Evolutionary conservation across 305 asterid species (phyloP), one percentile per base, ranked within the genome.

Genomic region (Solanum hybrid): DNA sequence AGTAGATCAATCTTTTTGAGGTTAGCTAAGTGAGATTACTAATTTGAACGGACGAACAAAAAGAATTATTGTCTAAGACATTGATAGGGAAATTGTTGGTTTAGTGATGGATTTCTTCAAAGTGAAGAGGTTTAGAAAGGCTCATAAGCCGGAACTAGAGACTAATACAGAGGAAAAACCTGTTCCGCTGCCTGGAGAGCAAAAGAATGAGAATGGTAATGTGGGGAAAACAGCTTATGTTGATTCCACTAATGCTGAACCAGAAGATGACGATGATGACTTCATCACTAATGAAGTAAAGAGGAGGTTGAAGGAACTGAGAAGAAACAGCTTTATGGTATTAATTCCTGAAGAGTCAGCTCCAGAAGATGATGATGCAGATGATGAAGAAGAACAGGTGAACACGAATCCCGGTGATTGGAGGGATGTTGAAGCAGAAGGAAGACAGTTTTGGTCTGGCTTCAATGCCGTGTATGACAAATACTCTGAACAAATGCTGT

Each of bases 261-360:
- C 89, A n/a, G 99, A 96, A 91, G 99, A 97, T 1, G 87, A 97
- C 1, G 99, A 97, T 12, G 99, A 97, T 76, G 99, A 97, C 91
- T 96, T 97, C 91, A 97, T 97, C 91, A 94, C 95, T 4, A 96
- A 95, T 87, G 99, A 97, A 94, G 98, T 97, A 85, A 96, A 96
- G 91, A 94, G 98, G 95, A 96, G 98, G 95, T 90, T 97, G 91
- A 96, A 96, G 92, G 99, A 96, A 92, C 96, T 97, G 71, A 91
- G 97, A 82, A 94, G 96, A 89, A 97, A 97, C 93, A 97, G 98
- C 93, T 97, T 95, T 92, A 97, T 97, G 99, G 98, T 93, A 26
- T 91, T 95, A 89, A 97, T 97, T 92, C 99, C 99, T 4, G 99
- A 97, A 92, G 99, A 97, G 93, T 91, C 94, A 16, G 82, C 96